phyloP scores from a whole-genome alignment of 177 flowering plant genomes.

The Vitis hybrid region DNA sequence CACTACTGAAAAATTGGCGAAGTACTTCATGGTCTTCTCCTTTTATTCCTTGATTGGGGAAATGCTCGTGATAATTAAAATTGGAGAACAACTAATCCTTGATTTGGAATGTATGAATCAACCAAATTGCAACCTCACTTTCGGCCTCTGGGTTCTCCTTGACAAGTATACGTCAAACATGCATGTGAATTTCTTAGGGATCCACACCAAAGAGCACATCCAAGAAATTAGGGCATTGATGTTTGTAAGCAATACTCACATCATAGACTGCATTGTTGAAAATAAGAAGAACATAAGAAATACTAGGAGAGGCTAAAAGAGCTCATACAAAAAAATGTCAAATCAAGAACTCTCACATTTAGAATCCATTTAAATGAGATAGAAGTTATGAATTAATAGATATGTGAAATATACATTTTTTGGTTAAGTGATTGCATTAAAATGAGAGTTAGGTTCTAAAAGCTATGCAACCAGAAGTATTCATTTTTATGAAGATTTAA shows the following conservation, averaged over 20 bases:
- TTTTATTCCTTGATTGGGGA: slow-evolving; percentile 61
- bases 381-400: too few relatives aligned
- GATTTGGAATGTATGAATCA: slow-evolving; percentile 49
- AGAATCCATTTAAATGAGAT: too few relatives aligned
- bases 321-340: not conserved
- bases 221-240: slow-evolving; percentile 60
- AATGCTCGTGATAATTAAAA: slow-evolving; percentile 56
- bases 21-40: slow-evolving; percentile 46
- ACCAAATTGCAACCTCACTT: slow-evolving; percentile 54
- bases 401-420: too few relatives aligned
- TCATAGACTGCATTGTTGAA: slow-evolving; percentile 70
- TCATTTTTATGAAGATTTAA: too few relatives aligned
- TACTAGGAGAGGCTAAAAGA: too few relatives aligned
- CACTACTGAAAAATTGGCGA: slow-evolving; percentile 39
- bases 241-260: slow-evolving; percentile 79
- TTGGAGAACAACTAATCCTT: slow-evolving; percentile 76
- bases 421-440: too few relatives aligned
- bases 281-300: not conserved
- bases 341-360: too few relatives aligned
- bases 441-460: too few relatives aligned
- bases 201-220: slow-evolving; percentile 81
- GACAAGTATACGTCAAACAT: slow-evolving; percentile 56
- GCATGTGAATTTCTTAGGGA: slow-evolving; percentile 88
- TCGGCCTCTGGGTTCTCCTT: slow-evolving; percentile 57
- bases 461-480: too few relatives aligned